Base-by-base conservation (phyloP, 2,329 filamentous ascomycete genomes). In the Fusarium odoratissimum region DNA sequence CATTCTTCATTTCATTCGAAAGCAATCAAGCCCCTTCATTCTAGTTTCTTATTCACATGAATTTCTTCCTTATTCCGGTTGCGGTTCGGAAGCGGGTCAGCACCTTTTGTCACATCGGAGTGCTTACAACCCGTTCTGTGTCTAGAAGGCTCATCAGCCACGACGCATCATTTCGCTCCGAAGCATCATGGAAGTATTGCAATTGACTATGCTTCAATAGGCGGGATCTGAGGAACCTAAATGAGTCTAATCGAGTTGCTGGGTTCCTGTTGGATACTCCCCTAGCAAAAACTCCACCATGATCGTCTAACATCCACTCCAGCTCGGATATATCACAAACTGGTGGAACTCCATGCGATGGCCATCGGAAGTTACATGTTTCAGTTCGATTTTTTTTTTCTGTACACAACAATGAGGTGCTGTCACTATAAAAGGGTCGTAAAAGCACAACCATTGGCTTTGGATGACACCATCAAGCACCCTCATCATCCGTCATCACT, bases 261-360 rank as follows among this genome's bases (percentile, higher is more conserved):
- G 17, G 55, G 8, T 28, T 60, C n/a, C 48, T 38, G 25, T 52
- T 60, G 46, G 45, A 55, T 16, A 8, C n/a, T 13, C 3, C 19
- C 23, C 45, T 8, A 1, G 30, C 40, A 13, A 9, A 33, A 37
- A 25, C 42, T 46, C 54, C 62, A 67, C 64, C 66, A 30, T 1
- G 11, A 33, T 54, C 11, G 11, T 51, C 5, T 60, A 42, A 67
- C 21, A 46, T 37, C 64, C 64, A 64, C 66, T 23, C 4, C 17
- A 40, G 23, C 9, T 61, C 64, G 64, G 64, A 41, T 67, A 45
- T 67, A 61, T 8, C 33, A 21, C 23, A 28, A 54, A 13, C 7
- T 8, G 7, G 5, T n/a, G 5, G 14, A 28, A 38, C 19, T 40
- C 6, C 13, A n/a, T 28, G 33, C 49, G 33, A 28, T 10, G 28